phyloP scores from a whole-genome alignment of 108 stramenopile species.

The Skeletonema tropicum region DNA sequence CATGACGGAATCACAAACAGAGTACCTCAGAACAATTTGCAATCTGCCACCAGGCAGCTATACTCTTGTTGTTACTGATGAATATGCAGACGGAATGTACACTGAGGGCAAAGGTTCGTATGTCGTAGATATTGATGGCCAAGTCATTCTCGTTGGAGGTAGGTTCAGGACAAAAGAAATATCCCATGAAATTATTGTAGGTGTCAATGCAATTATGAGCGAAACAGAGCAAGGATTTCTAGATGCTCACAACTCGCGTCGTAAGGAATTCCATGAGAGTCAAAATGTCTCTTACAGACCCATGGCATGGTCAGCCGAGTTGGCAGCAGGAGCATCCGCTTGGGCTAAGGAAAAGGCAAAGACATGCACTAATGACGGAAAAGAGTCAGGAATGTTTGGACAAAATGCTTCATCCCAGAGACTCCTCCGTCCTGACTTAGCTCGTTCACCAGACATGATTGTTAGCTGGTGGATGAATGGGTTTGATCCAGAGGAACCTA shows the following conservation, averaged over 20 bases:
- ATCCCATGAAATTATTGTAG: constrained; percentile 7
- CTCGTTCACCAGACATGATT: no score
- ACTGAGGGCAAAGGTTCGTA: background rate
- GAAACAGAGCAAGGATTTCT: no score
- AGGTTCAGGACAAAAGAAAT: background rate
- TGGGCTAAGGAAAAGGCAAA: no score
- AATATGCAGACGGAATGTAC: background rate
- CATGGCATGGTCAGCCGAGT: constrained; percentile 3
- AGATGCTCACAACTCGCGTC: no score
- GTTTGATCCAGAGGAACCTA: background rate
- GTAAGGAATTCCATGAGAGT: no score
- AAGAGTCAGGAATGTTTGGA: background rate
- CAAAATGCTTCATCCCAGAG: background rate
- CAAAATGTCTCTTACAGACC: background rate
- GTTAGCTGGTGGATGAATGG: background rate
- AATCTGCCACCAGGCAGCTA: background rate
- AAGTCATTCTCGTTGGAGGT: background rate
- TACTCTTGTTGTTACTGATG: background rate
- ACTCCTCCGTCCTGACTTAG: background rate
- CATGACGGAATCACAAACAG: background rate
- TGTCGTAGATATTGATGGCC: no score
- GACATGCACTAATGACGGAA: no score
- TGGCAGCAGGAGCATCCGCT: constrained; percentile 2
- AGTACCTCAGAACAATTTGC: background rate
- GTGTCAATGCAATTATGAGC: no score